These are phyloP conservation scores for Paramecium bursaria DNA, from an alignment of 73 alveolate genomes.

Conservation along the genomic window DNA sequence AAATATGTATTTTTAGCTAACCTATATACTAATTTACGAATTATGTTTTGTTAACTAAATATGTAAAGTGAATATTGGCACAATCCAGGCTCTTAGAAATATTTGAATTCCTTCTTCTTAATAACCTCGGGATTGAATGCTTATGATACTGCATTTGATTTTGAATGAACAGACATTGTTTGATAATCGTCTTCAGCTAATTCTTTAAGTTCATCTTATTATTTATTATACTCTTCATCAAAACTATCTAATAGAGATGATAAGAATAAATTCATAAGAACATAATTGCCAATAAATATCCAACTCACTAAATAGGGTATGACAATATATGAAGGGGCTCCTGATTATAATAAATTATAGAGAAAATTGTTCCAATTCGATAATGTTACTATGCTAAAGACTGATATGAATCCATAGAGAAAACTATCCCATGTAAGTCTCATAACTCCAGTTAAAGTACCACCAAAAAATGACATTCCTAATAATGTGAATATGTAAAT, in stretches of 20 bases:
- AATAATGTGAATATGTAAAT: conserved; percentile 81
- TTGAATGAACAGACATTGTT: too few species aligned
- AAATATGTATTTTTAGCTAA: conserved; percentile 77
- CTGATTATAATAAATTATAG: conserved; percentile 76
- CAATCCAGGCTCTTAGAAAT: conserved; percentile 87
- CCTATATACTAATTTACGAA: conserved; percentile 82
- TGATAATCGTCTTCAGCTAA: too few species aligned
- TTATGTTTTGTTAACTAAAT: conserved; percentile 79
- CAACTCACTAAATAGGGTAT: conserved; percentile 86
- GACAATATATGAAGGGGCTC: conserved; percentile 70
- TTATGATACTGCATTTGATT: too few species aligned
- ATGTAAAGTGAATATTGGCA: conserved; percentile 86
- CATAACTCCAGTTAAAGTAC: too few species aligned
- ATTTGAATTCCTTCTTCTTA: too few species aligned
- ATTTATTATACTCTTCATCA: too few species aligned
- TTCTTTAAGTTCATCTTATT: too few species aligned
- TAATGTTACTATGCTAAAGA: conserved; percentile 88
- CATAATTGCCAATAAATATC: conserved; percentile 95
- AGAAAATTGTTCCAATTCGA: conserved; percentile 94
- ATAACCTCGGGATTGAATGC: too few species aligned
- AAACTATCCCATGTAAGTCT: conserved; percentile 89
- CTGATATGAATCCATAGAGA: conserved; percentile 86
- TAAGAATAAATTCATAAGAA: conserved; percentile 91
- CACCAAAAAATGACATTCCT: conserved; percentile 90
- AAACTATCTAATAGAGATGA: conserved; percentile 93